Evolutionary conservation across 805 yeast genomes (phyloP), one percentile per base, ranked within the genome.

Genomic region (Schwanniomyces sp.): DNA sequence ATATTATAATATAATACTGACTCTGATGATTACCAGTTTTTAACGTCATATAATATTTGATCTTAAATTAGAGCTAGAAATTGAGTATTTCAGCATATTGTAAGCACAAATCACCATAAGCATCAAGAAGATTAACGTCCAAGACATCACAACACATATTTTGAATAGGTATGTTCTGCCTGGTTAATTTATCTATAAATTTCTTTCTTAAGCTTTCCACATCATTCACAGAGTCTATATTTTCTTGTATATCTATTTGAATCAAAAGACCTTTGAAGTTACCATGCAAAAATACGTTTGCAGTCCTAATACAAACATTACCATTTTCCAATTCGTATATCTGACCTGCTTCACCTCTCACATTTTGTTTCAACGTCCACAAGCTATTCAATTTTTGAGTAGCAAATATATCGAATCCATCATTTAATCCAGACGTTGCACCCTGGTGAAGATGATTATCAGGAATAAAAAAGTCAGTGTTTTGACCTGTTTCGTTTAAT

Each of bases 301-400:
- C 84, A 0, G 91, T 79, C 34, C 89, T 69, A 3, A 88, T 67
- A 7, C 70, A 66, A 54, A 84, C 72, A 34, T 69, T 73, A 12
- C 84, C 85, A 41, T 68, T 63, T 63, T 74, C 77, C 2, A 86
- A 57, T 50, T 79, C 78, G 58, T 84, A 88, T 5, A 80, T 78
- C 45, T 77, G 76, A 0, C 96, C 96, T 8, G 86, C 85, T 50
- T 86, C 91, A 1, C 92, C 94, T 56, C 81, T 79, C 43, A 87
- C 76, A 8, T 79, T 71, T 62, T 88, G 96, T 50, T 88, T 71
- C 39, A 80, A 73, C 0, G 74, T 66, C 96, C 96, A 88, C 43
- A 85, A 61, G 52, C 88, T 80, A 59, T 82, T 86, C 45, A 88
- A 63, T 56, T 86, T 85, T 28, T 75, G 75, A 17, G 70, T 70